Base-by-base conservation (phyloP, 345 rosid species). In the Camelina hispida region DNA sequence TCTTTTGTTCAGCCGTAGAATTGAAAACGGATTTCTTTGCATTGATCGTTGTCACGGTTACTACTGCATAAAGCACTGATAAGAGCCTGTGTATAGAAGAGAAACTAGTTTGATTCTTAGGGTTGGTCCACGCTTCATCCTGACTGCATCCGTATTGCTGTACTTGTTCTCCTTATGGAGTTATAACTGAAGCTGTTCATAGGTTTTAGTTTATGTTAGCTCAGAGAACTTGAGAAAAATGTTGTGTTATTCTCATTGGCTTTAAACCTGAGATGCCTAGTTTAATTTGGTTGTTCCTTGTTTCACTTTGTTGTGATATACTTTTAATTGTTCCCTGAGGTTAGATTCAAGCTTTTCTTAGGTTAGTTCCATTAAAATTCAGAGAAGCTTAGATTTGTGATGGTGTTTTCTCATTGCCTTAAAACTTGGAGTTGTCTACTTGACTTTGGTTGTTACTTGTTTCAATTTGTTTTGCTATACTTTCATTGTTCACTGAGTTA, bases 101-200 rank as follows among this genome's bases (percentile, higher is more conserved):
- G 44, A 52, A 15, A 17, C 69, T 61, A 61, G 47, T 20, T 61
- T 69, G 23, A 60, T 68, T 60, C 46, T 40, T 38, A 18, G 54
- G 40, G 9, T 12, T 58, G 22, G 32, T 47, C 22, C 15, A 20
- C 3, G 12, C 40, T 46, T 57, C 35, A 15, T 62, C 40, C 17
- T 7, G 66, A 15, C 48, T 66, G 51, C 23, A 4, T 9, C 38
- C 48, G n/a, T 25, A 28, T 59, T 38, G 55, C 14, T 66, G 10
- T 7, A 35, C 11, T n/a, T 56, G 4, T 5, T 0, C 35, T 23
- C n/a, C 16, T 66, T 7, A n/a, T 63, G 6, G 18, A 32, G 56
- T 38, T 6, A 15, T 23, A 7, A 6, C 38, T 13, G 15, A n/a
- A 37, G 35, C 22, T 67, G 5, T 74, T 74, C 32, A 47, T 66